These are phyloP conservation scores for Dryas integrifolia DNA, from an alignment of 331 rosid species.

Conservation along the genomic window DNA sequence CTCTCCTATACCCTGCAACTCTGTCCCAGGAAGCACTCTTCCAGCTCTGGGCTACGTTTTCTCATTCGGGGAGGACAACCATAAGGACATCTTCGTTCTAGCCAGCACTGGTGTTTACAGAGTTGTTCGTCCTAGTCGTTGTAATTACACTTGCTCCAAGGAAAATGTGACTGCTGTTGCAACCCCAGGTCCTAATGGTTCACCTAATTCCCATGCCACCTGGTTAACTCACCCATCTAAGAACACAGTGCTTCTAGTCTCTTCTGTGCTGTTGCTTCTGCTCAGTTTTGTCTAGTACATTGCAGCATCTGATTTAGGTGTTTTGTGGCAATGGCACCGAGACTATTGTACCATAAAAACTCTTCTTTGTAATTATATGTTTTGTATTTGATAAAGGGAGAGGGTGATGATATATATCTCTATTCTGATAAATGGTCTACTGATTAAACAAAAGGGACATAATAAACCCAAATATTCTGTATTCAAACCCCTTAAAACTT, in stretches of 20 bases:
- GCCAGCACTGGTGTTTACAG: conserved; percentile 79
- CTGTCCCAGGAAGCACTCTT: conserved; percentile 48
- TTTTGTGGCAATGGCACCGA: conserved; percentile 5
- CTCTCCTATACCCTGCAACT: conserved; percentile 64
- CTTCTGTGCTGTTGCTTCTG: conserved; percentile 44
- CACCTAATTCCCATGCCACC: conserved; percentile 49
- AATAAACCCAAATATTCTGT: too few species aligned
- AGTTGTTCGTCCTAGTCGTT: conserved; percentile 75
- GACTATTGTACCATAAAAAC: neutral
- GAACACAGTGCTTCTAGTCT: conserved; percentile 36
- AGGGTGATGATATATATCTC: too few species aligned
- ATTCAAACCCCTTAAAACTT: too few species aligned
- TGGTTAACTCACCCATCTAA: conserved; percentile 31
- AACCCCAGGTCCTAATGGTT: conserved; percentile 36
- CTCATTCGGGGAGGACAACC: conserved; percentile 85
- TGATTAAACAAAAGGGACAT: too few species aligned
- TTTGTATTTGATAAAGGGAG: neutral
- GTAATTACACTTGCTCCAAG: conserved; percentile 71
- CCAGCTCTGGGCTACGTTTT: conserved; percentile 66
- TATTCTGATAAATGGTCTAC: too few species aligned
- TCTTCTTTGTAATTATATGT: neutral
- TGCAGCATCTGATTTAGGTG: conserved; percentile 4
- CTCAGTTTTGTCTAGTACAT: conserved; percentile 34
- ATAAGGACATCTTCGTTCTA: conserved; percentile 59
- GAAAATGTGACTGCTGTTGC: conserved; percentile 47